Base-by-base conservation (phyloP, 495 filamentous ascomycete genomes). In the Aspergillus affinis region DNA sequence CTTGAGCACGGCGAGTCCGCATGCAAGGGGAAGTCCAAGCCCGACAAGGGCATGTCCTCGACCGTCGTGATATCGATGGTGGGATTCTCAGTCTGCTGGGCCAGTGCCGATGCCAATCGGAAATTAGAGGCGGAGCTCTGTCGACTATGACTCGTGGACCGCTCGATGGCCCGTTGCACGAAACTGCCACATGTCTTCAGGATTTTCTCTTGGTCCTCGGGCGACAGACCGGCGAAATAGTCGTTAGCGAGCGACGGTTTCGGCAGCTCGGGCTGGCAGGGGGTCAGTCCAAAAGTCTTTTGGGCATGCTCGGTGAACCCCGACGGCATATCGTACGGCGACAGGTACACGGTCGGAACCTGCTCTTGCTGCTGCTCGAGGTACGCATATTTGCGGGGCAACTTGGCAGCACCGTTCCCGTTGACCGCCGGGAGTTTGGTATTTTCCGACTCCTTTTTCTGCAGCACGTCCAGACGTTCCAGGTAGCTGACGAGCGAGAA, bases 41-140 rank as follows among this genome's bases (percentile, higher is more conserved):
- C 73, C 7, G 74, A 69, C 47, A 79, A 60, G 5, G 75, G 75
- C 48, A 76, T 69, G 50, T 76, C 74, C 36, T 78, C 77, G 15
- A 78, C 77, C 9, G 76, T 72, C 10, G 77, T 80, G 55, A 80
- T 79, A 57, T 80, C 77, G 60, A 80, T 80, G 48, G 73, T 80
- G 36, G 77, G 76, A 32, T 80, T 78, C 51, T 76, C 67, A 13
- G 76, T 80, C 60, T 79, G 77, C 57, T 75, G 75, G 54, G 77
- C 76, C 19, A 80, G 63, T 5, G 74, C 77, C 45, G 76, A 71
- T 18, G 75, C 70, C 53, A 80, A 61, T 54, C 77, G 74, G 50
- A 78, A 69, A 60, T 80, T 80, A 6, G 77, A 76, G 15, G 71
- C 65, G 3, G 75, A 78, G 57, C 70, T 76, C 20, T 80, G 76